Evolutionary conservation across 2,329 filamentous ascomycete genomes (phyloP).

Genomic region (Alternaria panax): DNA sequence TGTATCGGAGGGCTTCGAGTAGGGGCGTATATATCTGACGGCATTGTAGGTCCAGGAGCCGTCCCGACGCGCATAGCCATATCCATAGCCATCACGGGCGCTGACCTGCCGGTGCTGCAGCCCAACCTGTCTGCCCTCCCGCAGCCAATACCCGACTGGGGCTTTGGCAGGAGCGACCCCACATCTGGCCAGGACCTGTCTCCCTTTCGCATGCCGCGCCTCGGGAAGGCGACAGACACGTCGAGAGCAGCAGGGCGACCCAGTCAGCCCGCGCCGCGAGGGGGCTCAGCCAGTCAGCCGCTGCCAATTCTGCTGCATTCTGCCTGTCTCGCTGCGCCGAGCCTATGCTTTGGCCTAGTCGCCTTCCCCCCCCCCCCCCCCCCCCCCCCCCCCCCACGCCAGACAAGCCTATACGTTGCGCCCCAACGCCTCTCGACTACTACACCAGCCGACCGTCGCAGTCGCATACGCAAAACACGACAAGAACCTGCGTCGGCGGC

Average conservation of each 20-base stretch:
- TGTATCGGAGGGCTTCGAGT: conserved; percentile 6
- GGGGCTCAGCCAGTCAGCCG: conserved; percentile 6
- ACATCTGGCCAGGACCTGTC: conserved; percentile 13
- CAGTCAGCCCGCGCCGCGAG: conserved; percentile 4
- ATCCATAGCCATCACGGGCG: conserved; percentile 8
- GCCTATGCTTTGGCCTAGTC: conserved; percentile 18
- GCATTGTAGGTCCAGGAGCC: not conserved
- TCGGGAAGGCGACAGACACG: conserved; percentile 3
- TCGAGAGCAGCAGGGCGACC: not conserved
- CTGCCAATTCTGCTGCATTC: conserved; percentile 17
- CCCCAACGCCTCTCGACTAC: conserved; percentile 24
- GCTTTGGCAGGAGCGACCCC: conserved; percentile 18
- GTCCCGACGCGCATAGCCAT: conserved; percentile 8
- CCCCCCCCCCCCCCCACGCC: conserved; percentile 11
- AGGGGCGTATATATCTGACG: conserved; percentile 13
- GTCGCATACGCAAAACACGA: conserved; percentile 7
- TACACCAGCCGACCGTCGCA: not conserved
- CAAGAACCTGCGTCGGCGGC: conserved; percentile 16
- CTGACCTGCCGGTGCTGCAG: conserved; percentile 19
- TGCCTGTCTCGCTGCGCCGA: conserved; percentile 18
- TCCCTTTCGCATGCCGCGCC: conserved; percentile 20
- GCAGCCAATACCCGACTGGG: conserved; percentile 18
- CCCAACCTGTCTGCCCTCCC: conserved; percentile 11
- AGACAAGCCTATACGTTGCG: conserved; percentile 18
- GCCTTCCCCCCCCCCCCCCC: conserved; percentile 7